phyloP scores from a whole-genome alignment of 2,329 filamentous ascomycete species.

The Hypocrella siamensis region DNA sequence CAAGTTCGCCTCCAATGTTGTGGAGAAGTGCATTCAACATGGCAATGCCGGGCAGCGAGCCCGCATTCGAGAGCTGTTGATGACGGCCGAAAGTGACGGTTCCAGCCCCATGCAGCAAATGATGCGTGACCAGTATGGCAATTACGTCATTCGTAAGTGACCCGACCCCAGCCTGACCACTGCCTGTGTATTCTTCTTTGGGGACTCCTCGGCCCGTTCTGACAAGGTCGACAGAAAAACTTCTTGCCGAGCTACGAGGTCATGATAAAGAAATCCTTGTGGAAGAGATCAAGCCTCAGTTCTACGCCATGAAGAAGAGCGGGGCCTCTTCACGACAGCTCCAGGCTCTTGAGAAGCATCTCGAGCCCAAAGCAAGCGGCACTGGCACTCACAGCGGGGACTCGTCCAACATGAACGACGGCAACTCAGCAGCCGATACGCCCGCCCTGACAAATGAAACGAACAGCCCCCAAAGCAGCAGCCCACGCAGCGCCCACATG shows the following conservation, averaged over 20 bases:
- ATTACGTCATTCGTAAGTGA: slow-evolving; percentile 85
- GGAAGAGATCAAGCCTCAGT: slow-evolving; percentile 46
- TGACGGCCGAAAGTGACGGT: slow-evolving; percentile 43
- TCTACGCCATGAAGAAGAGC: slow-evolving; percentile 45
- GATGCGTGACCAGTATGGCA: slow-evolving; percentile 84
- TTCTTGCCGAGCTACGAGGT: slow-evolving; percentile 48
- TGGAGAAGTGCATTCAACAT: slow-evolving; percentile 75
- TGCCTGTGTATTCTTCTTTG: neutral
- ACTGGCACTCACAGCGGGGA: slow-evolving; percentile 11
- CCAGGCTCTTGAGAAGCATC: slow-evolving; percentile 18
- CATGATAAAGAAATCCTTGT: slow-evolving; percentile 43
- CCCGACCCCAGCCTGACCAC: neutral
- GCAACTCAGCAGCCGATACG: slow-evolving; percentile 41
- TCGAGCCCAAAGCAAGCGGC: slow-evolving; percentile 10
- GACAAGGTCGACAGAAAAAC: slow-evolving; percentile 48
- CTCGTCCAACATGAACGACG: slow-evolving; percentile 26
- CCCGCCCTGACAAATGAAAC: slow-evolving; percentile 53
- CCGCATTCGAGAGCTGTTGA: slow-evolving; percentile 50
- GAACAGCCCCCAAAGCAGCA: slow-evolving; percentile 53
- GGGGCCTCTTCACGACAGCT: slow-evolving; percentile 48
- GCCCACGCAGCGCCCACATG: slow-evolving; percentile 45
- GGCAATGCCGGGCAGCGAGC: slow-evolving; percentile 55
- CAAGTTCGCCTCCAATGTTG: slow-evolving; percentile 94
- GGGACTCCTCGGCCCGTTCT: too few species aligned
- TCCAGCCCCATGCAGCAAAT: slow-evolving; percentile 56